Evolutionary conservation across 2,329 filamentous ascomycete species (phyloP), one percentile per base, ranked within the genome.

Genomic region (Xylariaceae sp.): DNA sequence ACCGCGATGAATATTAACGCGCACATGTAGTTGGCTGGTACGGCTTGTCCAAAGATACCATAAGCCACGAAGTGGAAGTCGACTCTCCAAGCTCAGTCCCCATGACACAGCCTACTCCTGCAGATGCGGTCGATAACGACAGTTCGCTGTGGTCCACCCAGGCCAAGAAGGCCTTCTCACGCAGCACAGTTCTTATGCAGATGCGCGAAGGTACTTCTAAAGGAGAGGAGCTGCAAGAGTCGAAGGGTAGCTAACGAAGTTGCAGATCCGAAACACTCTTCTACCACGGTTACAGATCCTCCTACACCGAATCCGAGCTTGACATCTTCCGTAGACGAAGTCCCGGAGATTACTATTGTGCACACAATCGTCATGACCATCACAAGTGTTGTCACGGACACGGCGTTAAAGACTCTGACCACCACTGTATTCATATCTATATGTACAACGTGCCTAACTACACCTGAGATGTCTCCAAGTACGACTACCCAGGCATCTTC

Each of bases 11-110:
- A 23, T 47, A 24, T 7, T 53, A 32, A 57, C 21, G 32, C 21
- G 32, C 15, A 6, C 1, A 0, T 29, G 8, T 15, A 64, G 62
- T 57, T 46, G 58, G 64, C 13, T 65, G 62, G 64, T 57, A 46
- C n/a, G 51, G 58, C 20, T 23, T 66, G 5, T 32, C 53, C 6
- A 42, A 42, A n/a, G 61, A 61, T 20, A 61, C 61, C 1, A 16
- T 51, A 8, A 27, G 18, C 24, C 56, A 59, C 26, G 13, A 58
- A 18, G 11, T 26, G 2, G 10, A 47, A n/a, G 33, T 40, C 6
- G 15, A 13, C 16, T 8, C 29, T 3, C 6, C 16, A 8, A 26
- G 26, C 33, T 6, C 43, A 6, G 11, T 23, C 23, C 5, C 33
- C 13, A 30, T 18, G 8, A 49, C 29, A 10, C 9, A 10, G 18